phyloP scores from a whole-genome alignment of 495 filamentous ascomycete genomes.

The Thermothielavioides terrestris region DNA sequence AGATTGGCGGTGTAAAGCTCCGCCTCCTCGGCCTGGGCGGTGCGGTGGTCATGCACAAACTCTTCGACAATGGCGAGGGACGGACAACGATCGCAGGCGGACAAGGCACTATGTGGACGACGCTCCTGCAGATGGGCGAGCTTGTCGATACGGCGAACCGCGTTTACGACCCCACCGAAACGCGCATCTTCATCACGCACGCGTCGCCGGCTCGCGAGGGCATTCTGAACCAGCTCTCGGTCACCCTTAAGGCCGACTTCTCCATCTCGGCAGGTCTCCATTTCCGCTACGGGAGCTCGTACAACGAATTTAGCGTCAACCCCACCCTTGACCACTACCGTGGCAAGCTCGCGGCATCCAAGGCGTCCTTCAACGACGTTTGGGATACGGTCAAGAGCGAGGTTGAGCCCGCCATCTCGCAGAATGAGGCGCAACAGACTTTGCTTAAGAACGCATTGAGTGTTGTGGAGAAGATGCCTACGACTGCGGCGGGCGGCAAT shows the following conservation, averaged over 20 bases:
- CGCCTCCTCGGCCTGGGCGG: constrained; percentile 89
- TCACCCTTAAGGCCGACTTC: constrained; percentile 96
- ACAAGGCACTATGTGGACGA: constrained; percentile 99
- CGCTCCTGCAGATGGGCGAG: constrained; percentile 95
- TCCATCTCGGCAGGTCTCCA: constrained; percentile 96
- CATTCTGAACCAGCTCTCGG: constrained; percentile 94
- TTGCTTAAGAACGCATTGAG: constrained; percentile 81
- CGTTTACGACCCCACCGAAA: constrained; percentile 96
- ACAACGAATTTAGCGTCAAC: constrained; percentile 99
- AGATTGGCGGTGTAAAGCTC: constrained; percentile 92
- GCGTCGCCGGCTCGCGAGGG: constrained; percentile 95
- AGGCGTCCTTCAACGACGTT: constrained; percentile 97
- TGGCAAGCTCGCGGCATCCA: constrained; percentile 97
- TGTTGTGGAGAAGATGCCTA: constrained; percentile 94
- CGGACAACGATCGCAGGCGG: constrained; percentile 97
- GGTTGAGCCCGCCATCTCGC: constrained; percentile 83
- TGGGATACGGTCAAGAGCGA: constrained; percentile 98
- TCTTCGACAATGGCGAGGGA: constrained; percentile 98
- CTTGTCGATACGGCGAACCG: constrained; percentile 96
- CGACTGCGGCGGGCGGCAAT: constrained; percentile 86
- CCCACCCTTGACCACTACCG: constrained; percentile 97
- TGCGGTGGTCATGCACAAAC: constrained; percentile 99
- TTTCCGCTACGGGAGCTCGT: constrained; percentile 97
- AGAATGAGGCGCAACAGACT: constrained; percentile 87
- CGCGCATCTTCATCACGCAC: constrained; percentile 95